These are phyloP conservation scores for Malassezia globosa DNA, from an alignment of 1,284 basidiomycete species.

Conservation along the genomic window DNA sequence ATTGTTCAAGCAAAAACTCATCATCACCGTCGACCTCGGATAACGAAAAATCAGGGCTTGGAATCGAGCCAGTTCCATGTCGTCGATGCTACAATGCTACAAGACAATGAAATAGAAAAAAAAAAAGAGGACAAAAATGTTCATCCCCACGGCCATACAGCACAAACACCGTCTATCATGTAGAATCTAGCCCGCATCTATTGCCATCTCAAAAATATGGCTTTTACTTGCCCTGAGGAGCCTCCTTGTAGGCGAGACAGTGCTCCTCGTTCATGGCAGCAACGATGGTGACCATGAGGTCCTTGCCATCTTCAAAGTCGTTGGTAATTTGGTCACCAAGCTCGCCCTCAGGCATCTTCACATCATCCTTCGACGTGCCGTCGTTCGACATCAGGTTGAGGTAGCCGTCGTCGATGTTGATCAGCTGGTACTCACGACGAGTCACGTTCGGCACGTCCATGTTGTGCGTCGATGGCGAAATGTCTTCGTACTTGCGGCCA, in stretches of 20 bases:
- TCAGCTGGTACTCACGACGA: slow-evolving; percentile 84
- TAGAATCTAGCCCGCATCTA: no score
- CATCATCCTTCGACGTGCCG: slow-evolving; percentile 81
- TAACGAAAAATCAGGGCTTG: no score
- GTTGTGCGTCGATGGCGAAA: slow-evolving; percentile 95
- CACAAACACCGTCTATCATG: no score
- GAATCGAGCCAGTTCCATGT: no score
- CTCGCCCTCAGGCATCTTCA: slow-evolving; percentile 78
- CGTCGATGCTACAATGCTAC: no score
- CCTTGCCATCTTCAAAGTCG: slow-evolving; percentile 77
- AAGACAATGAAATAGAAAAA: no score
- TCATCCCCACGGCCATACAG: no score
- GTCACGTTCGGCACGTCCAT: slow-evolving; percentile 94
- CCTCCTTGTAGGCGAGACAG: slow-evolving; percentile 58
- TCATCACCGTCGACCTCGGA: no score
- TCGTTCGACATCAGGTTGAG: slow-evolving; percentile 86
- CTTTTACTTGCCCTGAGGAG: slow-evolving; percentile 40
- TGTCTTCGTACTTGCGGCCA: slow-evolving; percentile 61
- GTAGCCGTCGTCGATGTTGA: slow-evolving; percentile 58
- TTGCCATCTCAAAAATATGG: neutral
- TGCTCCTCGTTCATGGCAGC: slow-evolving; percentile 84
- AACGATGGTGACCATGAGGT: slow-evolving; percentile 71
- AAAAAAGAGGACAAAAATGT: no score
- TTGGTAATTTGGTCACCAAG: slow-evolving; percentile 64
- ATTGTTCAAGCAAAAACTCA: no score